phyloP scores from a whole-genome alignment of 495 filamentous ascomycete genomes.

The Xanthoparmelia taractica region DNA sequence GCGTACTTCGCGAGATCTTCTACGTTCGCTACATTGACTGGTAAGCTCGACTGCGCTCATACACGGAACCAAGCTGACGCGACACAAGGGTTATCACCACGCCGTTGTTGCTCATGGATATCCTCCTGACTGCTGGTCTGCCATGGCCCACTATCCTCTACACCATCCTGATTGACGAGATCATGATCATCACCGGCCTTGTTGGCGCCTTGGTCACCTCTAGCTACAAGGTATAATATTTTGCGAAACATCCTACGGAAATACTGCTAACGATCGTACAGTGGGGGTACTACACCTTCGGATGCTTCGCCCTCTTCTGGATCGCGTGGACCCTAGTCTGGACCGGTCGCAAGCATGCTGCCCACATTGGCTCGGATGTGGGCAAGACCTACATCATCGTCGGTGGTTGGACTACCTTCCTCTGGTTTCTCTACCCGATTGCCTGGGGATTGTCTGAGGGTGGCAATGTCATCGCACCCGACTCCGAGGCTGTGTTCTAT shows the following conservation, averaged over 20 bases:
- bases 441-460: constrained; percentile 61
- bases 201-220: constrained; percentile 51
- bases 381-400: constrained; percentile 44
- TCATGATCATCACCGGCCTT: constrained; percentile 59
- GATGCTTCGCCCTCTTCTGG: constrained; percentile 43
- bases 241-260: neutral
- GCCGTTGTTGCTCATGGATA: constrained; percentile 48
- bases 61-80: constrained; percentile 4
- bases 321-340: constrained; percentile 53
- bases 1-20: constrained; percentile 55
- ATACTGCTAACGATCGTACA: constrained; percentile 7
- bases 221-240: constrained; percentile 42
- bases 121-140: constrained; percentile 56
- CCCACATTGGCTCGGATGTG: constrained; percentile 42
- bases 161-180: constrained; percentile 51
- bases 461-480: constrained; percentile 56
- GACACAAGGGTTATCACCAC: constrained; percentile 37
- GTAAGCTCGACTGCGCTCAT: constrained; percentile 32
- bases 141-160: constrained; percentile 58
- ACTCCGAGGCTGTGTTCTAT: constrained; percentile 62
- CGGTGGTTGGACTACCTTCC: constrained; percentile 44
- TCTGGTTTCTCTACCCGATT: constrained; percentile 59
- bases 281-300: constrained; percentile 58
- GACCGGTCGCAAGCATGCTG: constrained; percentile 48
- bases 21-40: constrained; percentile 66